Evolutionary conservation across 345 rosid species (phyloP).

Genomic region (Brassica carinata): DNA sequence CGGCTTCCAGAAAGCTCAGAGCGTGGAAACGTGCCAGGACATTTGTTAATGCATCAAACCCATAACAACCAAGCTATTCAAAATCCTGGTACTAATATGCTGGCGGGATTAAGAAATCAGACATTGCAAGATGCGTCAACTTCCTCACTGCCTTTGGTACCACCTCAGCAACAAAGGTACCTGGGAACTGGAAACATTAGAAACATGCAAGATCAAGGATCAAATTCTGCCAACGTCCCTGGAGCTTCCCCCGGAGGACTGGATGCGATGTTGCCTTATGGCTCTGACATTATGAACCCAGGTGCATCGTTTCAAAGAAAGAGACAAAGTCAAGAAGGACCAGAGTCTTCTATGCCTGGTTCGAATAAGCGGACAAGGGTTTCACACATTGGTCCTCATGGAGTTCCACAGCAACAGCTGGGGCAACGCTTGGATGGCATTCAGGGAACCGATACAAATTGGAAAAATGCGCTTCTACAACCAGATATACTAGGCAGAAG

Average conservation of each 20-base stretch:
- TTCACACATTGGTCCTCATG: conserved; percentile 42
- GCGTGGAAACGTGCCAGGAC: conserved; percentile 53
- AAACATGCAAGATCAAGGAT: conserved; percentile 68
- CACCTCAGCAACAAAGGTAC: conserved; percentile 64
- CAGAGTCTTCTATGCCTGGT: conserved; percentile 61
- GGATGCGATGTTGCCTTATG: conserved; percentile 65
- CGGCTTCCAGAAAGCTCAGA: conserved; percentile 69
- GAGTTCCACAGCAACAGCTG: not conserved
- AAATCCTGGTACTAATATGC: conserved; percentile 55
- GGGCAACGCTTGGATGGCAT: not conserved
- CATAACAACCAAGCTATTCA: conserved; percentile 63
- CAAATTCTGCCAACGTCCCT: conserved; percentile 49
- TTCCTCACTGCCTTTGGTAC: conserved; percentile 52
- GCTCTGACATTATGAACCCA: conserved; percentile 53
- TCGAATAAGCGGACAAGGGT: conserved; percentile 65
- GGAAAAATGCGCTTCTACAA: conserved; percentile 64
- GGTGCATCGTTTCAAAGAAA: conserved; percentile 60
- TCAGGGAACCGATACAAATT: not conserved
- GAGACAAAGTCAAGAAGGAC: conserved; percentile 75
- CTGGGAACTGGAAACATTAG: conserved; percentile 56
- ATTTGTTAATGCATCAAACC: conserved; percentile 57
- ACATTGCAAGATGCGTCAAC: conserved; percentile 53
- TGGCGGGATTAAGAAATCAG: conserved; percentile 57
- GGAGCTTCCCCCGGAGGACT: conserved; percentile 67
- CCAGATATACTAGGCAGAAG: conserved; percentile 64